Conservation (phyloP, 2,329 filamentous ascomycete genomes). For the Colletotrichum plurivorum region DNA sequence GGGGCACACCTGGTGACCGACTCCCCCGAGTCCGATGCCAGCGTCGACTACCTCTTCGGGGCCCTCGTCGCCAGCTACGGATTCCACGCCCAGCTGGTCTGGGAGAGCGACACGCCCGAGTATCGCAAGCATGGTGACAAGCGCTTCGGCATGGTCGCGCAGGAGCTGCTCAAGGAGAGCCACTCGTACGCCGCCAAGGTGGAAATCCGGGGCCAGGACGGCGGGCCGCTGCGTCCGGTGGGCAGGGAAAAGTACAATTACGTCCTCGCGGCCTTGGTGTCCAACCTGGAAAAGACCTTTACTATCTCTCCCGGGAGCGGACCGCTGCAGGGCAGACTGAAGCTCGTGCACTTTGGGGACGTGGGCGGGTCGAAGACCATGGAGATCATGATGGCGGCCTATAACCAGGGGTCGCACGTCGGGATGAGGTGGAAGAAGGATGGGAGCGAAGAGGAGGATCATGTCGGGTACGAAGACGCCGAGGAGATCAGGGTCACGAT, state of each 20-base stretch:
- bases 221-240: constrained; percentile 44
- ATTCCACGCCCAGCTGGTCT: constrained; percentile 89
- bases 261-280: constrained; percentile 81
- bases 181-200: constrained; percentile 66
- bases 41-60: constrained; percentile 70
- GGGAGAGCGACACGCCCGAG: constrained; percentile 88
- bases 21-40: constrained; percentile 41
- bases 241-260: constrained; percentile 75
- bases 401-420: constrained; percentile 70
- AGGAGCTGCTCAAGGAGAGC: constrained; percentile 74
- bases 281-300: constrained; percentile 85
- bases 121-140: constrained; percentile 83
- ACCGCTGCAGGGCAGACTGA: constrained; percentile 79
- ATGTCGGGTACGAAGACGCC: constrained; percentile 80
- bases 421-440: constrained; percentile 65
- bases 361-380: constrained; percentile 77
- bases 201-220: constrained; percentile 28
- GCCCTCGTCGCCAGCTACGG: constrained; percentile 92
- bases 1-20: constrained; percentile 66
- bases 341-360: constrained; percentile 82
- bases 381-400: constrained; percentile 80
- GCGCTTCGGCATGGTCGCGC: constrained; percentile 88
- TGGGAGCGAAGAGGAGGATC: constrained; percentile 59
- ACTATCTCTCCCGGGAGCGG: constrained; percentile 81
- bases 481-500: constrained; percentile 77